phyloP scores from a whole-genome alignment of 495 filamentous ascomycete species.

The Aspergillus nidulans region DNA sequence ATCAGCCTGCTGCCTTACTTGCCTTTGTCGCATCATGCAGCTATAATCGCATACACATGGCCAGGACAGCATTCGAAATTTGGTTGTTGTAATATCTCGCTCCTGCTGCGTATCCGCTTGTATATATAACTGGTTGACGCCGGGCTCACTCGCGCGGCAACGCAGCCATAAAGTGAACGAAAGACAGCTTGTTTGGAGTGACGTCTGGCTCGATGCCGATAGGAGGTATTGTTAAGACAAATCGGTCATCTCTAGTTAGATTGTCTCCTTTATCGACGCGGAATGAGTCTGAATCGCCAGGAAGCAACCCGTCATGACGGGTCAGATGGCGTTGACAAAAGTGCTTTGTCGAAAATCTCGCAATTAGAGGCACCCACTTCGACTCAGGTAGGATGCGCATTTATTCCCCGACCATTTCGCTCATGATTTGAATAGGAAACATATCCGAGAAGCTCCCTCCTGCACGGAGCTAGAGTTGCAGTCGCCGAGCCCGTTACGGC shows the following conservation, averaged over 20 bases:
- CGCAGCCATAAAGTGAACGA: background rate
- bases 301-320: slow-evolving; percentile 20
- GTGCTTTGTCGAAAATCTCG: slow-evolving; percentile 19
- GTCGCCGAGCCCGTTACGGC: slow-evolving; percentile 69
- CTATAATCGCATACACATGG: slow-evolving; percentile 4
- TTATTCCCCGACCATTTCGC: background rate
- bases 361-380: slow-evolving; percentile 22
- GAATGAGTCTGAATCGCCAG: slow-evolving; percentile 40
- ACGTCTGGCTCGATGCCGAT: background rate
- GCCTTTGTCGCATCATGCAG: background rate
- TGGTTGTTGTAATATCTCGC: background rate
- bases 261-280: slow-evolving; percentile 3
- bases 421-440: slow-evolving; percentile 14
- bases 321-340: slow-evolving; percentile 17
- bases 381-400: slow-evolving; percentile 24
- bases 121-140: background rate
- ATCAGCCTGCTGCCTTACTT: background rate
- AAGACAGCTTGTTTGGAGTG: background rate
- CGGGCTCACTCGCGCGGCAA: background rate
- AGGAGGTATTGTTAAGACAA: background rate
- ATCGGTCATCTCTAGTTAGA: background rate
- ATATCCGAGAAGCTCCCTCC: slow-evolving; percentile 10
- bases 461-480: slow-evolving; percentile 20
- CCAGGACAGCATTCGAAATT: background rate
- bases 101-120: background rate